These are phyloP conservation scores for Coprinellus aureogranulatus DNA, from an alignment of 768 basidiomycete species.

Conservation along the genomic window DNA sequence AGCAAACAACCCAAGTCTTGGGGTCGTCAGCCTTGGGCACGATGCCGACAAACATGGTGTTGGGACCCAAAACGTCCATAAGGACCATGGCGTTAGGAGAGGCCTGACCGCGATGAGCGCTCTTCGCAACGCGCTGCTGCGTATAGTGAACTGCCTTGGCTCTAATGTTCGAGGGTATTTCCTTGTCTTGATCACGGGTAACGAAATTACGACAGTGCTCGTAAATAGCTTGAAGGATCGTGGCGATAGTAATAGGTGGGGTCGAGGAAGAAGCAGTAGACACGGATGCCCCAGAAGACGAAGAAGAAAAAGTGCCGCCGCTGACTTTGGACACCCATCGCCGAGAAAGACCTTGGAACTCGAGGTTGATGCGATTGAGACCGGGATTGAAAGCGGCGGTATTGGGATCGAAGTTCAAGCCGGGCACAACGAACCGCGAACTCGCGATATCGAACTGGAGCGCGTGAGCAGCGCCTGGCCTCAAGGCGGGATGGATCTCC, in stretches of 20 bases:
- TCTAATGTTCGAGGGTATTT: not conserved
- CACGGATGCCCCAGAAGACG: not conserved
- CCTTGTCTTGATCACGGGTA: conserved; percentile 2
- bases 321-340: not conserved
- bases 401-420: not conserved
- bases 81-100: not conserved
- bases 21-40: conserved; percentile 4
- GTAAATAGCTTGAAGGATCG: not conserved
- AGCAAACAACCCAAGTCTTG: conserved; percentile 1
- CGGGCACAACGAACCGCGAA: not conserved
- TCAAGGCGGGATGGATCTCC: conserved; percentile 1
- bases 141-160: not conserved
- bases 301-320: not conserved
- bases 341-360: conserved; percentile 1
- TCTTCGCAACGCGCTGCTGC: not conserved
- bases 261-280: not conserved
- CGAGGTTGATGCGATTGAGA: not conserved
- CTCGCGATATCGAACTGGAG: not conserved
- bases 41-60: conserved; percentile 2
- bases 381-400: conserved; percentile 4
- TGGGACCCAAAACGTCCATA: not conserved
- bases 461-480: not conserved
- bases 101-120: not conserved
- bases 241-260: not conserved
- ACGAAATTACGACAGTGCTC: not conserved